Percentiles rank a stretch among this genome's conserved stretches.
These are phyloP conservation scores for Aspergillus biplanus DNA, from an alignment of 495 filamentous ascomycete genomes.

Conservation along the genomic window DNA sequence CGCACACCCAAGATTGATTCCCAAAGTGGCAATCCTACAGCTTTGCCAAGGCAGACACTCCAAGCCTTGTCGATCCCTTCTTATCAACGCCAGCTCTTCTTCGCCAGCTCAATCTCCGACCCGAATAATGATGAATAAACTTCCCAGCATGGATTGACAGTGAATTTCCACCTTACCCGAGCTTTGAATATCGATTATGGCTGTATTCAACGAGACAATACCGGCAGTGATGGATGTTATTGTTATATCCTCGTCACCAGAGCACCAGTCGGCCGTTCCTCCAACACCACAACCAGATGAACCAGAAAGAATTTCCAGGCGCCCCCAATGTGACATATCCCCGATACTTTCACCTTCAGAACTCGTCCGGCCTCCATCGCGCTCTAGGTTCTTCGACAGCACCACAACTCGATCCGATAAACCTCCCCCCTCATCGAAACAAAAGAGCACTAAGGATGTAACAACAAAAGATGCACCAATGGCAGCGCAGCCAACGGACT, in stretches of 20 bases:
- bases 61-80: neutral
- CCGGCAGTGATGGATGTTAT: constrained; percentile 36
- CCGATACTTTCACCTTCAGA: constrained; percentile 41
- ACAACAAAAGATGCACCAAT: constrained; percentile 18
- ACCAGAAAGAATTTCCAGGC: constrained; percentile 18
- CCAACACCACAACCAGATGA: constrained; percentile 21
- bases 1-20: constrained; percentile 32
- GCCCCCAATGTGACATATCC: constrained; percentile 30
- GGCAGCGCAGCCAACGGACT: constrained; percentile 15
- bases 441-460: constrained; percentile 10
- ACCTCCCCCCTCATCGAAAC: constrained; percentile 15
- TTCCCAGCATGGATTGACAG: neutral
- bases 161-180: neutral
- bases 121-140: neutral
- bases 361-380: constrained; percentile 31
- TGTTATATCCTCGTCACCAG: constrained; percentile 49
- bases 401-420: constrained; percentile 9
- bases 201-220: constrained; percentile 28
- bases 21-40: constrained; percentile 39
- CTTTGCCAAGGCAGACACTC: constrained; percentile 42
- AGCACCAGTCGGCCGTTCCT: constrained; percentile 25
- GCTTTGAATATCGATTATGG: neutral
- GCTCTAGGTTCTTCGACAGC: constrained; percentile 35
- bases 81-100: neutral
- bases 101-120: neutral